phyloP scores from a whole-genome alignment of 768 basidiomycete genomes.

The Naganishia onofrii region DNA sequence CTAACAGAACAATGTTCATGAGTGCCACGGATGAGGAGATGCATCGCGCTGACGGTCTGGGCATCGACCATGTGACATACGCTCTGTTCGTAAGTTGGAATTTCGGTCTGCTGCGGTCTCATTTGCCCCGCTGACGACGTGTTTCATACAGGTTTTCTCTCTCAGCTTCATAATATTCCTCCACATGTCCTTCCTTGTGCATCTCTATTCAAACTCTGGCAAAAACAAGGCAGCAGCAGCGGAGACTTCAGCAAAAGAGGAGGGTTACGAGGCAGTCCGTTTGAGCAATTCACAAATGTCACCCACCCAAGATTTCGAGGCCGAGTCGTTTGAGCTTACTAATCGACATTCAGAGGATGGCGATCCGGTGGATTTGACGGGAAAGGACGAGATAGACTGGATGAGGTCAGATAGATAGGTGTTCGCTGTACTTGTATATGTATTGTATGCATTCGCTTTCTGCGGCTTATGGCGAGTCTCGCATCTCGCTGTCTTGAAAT shows the following conservation, averaged over 20 bases:
- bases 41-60: slow-evolving; percentile 62
- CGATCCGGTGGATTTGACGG: slow-evolving; percentile 3
- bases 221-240: slow-evolving; percentile 31
- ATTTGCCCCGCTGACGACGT: neutral
- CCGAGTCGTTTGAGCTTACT: slow-evolving; percentile 15
- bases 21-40: slow-evolving; percentile 91
- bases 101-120: slow-evolving; percentile 55
- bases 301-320: slow-evolving; percentile 9
- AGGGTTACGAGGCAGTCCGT: slow-evolving; percentile 40
- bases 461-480: no score
- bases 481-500: no score
- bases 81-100: slow-evolving; percentile 64
- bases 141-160: slow-evolving; percentile 51
- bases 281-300: neutral
- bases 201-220: slow-evolving; percentile 58
- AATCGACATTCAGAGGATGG: slow-evolving; percentile 9
- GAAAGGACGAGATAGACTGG: slow-evolving; percentile 12
- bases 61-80: slow-evolving; percentile 91
- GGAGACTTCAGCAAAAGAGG: slow-evolving; percentile 31
- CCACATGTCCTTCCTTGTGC: slow-evolving; percentile 67
- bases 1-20: slow-evolving; percentile 75
- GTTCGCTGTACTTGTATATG: no score
- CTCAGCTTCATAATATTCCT: slow-evolving; percentile 76
- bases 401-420: slow-evolving; percentile 1
- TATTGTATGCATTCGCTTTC: neutral